phyloP scores from a whole-genome alignment of 129 eudicot genomes.

The Erigeron canadensis region DNA sequence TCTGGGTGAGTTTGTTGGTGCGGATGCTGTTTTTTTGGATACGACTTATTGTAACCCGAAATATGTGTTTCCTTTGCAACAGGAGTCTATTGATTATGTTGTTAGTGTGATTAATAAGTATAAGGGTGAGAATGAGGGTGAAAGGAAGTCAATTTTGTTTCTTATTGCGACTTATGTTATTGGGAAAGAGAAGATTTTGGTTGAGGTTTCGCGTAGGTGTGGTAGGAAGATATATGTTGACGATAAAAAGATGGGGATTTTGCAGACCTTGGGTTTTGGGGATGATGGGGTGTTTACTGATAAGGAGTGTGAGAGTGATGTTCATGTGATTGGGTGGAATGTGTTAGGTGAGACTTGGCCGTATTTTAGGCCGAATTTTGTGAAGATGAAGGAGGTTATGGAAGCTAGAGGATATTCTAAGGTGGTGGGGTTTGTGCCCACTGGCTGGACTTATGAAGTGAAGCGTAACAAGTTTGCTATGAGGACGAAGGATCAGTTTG shows the following conservation, averaged over 20 bases:
- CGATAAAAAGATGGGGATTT: conserved; percentile 54
- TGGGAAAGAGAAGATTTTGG: conserved; percentile 88
- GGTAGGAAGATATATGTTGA: conserved; percentile 66
- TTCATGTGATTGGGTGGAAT: conserved; percentile 97
- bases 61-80: conserved; percentile 75
- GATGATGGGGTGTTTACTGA: conserved; percentile 58
- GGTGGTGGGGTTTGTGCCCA: conserved; percentile 97
- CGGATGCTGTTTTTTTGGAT: conserved; percentile 80
- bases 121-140: conserved; percentile 42
- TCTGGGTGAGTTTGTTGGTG: conserved; percentile 60
- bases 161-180: conserved; percentile 91
- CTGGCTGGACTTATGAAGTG: conserved; percentile 98
- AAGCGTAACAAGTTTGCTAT: conserved; percentile 83
- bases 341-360: conserved; percentile 99
- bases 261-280: conserved; percentile 53
- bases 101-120: conserved; percentile 60
- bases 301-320: conserved; percentile 62
- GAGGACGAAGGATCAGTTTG: conserved; percentile 70
- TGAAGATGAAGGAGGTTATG: conserved; percentile 81
- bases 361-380: conserved; percentile 84
- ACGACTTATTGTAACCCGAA: conserved; percentile 93
- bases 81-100: conserved; percentile 78
- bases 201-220: conserved; percentile 81
- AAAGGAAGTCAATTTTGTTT: conserved; percentile 63
- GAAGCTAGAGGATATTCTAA: conserved; percentile 66